These are phyloP conservation scores for Cunninghamia lanceolata DNA, from an alignment of 75 land plant species.

Conservation along the genomic window DNA sequence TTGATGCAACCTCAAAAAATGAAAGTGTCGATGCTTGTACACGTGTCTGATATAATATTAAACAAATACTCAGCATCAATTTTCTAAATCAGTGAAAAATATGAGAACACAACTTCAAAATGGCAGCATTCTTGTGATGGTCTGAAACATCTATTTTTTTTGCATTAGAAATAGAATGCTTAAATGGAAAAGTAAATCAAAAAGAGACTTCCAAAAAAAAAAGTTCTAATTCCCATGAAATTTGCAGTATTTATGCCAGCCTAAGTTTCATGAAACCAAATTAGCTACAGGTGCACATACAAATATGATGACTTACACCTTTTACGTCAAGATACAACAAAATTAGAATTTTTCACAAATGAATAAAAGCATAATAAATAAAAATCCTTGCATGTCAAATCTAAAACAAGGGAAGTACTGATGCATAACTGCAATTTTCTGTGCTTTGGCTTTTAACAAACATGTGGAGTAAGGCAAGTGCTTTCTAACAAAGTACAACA, in stretches of 20 bases:
- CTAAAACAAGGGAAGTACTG: neutral
- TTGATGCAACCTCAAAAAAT: conserved; percentile 83
- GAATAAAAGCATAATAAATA: neutral
- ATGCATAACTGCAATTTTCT: neutral
- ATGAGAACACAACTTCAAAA: neutral
- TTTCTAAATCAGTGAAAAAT: neutral
- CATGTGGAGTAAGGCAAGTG: neutral
- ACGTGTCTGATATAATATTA: conserved; percentile 59
- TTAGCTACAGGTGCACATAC: neutral
- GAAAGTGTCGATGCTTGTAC: conserved; percentile 94
- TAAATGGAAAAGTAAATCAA: neutral
- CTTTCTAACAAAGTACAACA: neutral
- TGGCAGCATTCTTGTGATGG: neutral
- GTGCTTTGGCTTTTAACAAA: neutral
- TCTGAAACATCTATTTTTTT: neutral
- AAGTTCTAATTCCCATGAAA: neutral
- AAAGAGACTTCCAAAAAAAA: neutral
- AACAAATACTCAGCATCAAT: neutral
- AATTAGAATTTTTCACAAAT: neutral
- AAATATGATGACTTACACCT: neutral
- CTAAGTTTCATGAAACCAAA: neutral
- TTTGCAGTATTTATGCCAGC: neutral
- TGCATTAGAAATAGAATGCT: neutral
- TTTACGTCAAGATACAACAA: neutral
- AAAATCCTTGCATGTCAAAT: neutral